These are phyloP conservation scores for Monosporozyma unispora DNA, from an alignment of 805 yeast species.

Conservation along the genomic window DNA sequence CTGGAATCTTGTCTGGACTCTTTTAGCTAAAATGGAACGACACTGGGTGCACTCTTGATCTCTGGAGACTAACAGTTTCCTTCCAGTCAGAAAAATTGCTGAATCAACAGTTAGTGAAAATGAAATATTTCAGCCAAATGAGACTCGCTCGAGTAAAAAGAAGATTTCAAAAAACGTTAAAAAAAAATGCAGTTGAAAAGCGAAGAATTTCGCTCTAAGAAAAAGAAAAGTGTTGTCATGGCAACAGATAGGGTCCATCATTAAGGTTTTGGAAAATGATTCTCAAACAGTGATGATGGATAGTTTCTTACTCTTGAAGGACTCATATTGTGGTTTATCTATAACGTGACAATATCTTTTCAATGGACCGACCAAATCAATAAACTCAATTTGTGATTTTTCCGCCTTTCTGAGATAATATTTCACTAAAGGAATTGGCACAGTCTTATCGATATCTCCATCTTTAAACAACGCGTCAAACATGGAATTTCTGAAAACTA, in stretches of 20 bases:
- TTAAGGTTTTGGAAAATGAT: too few species aligned
- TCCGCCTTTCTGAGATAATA: slow-evolving; percentile 41
- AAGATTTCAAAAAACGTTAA: background rate
- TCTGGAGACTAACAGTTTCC: background rate
- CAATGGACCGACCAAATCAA: slow-evolving; percentile 7
- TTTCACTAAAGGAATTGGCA: slow-evolving; percentile 28
- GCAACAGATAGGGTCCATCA: background rate
- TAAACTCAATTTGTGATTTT: slow-evolving; percentile 30
- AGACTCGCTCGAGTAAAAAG: background rate
- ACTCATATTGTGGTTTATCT: slow-evolving; percentile 4
- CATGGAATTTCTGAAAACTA: slow-evolving; percentile 12
- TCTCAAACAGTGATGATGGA: slow-evolving; percentile 7
- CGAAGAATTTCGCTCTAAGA: background rate
- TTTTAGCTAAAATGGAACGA: background rate
- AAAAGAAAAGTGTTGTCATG: background rate
- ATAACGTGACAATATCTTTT: slow-evolving; percentile 9
- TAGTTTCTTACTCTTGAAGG: background rate
- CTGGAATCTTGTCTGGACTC: too few species aligned
- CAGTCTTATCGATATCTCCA: slow-evolving; percentile 15
- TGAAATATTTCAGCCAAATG: background rate
- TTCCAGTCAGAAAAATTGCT: background rate
- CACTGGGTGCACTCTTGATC: background rate
- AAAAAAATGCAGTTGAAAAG: background rate
- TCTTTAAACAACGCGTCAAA: slow-evolving; percentile 8
- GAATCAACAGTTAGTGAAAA: background rate